A percentile compares a stretch with the other conserved stretches of the same genome.
Evolutionary conservation across 495 filamentous ascomycete species (phyloP).

Genomic region (Trichocladium uniseriatum): DNA sequence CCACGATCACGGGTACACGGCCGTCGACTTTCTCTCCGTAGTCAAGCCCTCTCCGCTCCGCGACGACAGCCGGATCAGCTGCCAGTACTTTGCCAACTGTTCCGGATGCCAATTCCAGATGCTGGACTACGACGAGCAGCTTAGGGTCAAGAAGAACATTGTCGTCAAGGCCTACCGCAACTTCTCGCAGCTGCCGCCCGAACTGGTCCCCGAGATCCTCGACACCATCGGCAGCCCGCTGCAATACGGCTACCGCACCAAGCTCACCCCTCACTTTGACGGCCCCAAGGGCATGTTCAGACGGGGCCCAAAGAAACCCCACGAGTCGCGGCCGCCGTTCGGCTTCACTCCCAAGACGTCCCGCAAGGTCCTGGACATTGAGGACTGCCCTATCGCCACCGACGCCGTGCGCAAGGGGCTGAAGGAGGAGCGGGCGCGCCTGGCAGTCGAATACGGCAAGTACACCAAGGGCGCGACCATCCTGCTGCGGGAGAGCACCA

Average conservation of each 20-base stretch:
- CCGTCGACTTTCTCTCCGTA: constrained; percentile 74
- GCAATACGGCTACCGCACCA: constrained; percentile 90
- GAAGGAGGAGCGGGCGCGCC: constrained; percentile 59
- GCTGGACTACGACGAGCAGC: constrained; percentile 79
- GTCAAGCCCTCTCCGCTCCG: constrained; percentile 62
- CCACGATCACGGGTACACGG: constrained; percentile 48
- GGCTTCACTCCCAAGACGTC: constrained; percentile 82
- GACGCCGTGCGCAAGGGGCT: constrained; percentile 70
- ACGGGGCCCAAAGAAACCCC: constrained; percentile 30
- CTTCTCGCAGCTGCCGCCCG: constrained; percentile 72
- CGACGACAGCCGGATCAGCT: constrained; percentile 66
- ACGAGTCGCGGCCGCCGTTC: constrained; percentile 59
- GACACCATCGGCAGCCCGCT: constrained; percentile 85
- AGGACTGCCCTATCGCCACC: constrained; percentile 94
- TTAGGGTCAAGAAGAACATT: constrained; percentile 72
- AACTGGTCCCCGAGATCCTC: constrained; percentile 63
- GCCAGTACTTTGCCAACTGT: constrained; percentile 78
- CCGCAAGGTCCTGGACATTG: constrained; percentile 73
- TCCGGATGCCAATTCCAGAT: constrained; percentile 97
- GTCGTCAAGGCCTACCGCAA: constrained; percentile 88
- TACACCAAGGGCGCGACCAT: constrained; percentile 81
- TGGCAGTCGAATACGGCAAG: constrained; percentile 56
- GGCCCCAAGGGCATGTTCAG: constrained; percentile 45
- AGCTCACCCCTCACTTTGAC: constrained; percentile 92
- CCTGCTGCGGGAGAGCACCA: constrained; percentile 76